phyloP scores from a whole-genome alignment of 345 rosid genomes.

The Abelmoschus esculentus region DNA sequence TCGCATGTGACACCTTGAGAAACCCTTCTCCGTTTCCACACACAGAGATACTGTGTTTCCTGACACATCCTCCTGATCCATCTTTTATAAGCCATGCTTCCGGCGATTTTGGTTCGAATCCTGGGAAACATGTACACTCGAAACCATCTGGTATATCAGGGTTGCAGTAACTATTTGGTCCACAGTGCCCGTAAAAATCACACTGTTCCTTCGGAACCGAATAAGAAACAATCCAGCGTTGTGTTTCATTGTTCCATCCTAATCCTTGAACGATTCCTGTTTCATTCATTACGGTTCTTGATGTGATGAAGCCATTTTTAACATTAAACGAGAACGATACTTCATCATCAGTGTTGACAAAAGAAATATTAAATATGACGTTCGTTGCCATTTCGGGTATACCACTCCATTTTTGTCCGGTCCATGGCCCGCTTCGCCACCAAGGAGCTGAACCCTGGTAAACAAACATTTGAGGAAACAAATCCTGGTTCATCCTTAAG shows the following conservation, averaged over 20 bases:
- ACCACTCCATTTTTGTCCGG: constrained; percentile 57
- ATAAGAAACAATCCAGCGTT: constrained; percentile 36
- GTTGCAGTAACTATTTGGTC: constrained; percentile 41
- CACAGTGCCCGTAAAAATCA: constrained; percentile 53
- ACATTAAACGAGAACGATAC: constrained; percentile 17
- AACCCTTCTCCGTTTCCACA: constrained; percentile 48
- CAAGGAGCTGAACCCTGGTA: constrained; percentile 24
- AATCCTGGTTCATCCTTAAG: constrained; percentile 29
- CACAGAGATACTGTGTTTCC: constrained; percentile 12
- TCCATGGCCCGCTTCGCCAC: constrained; percentile 64
- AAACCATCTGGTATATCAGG: constrained; percentile 16
- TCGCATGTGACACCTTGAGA: constrained; percentile 28
- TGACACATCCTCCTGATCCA: constrained; percentile 41
- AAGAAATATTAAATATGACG: constrained; percentile 20
- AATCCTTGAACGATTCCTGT: constrained; percentile 30
- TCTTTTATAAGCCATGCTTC: constrained; percentile 46
- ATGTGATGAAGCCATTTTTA: constrained; percentile 18
- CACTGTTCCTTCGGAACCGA: constrained; percentile 51
- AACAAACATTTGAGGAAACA: constrained; percentile 41
- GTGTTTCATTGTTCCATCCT: constrained; percentile 40
- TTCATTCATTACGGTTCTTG: constrained; percentile 44
- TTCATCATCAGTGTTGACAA: constrained; percentile 25
- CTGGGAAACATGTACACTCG: constrained; percentile 53
- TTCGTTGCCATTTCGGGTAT: constrained; percentile 45
- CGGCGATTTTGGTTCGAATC: constrained; percentile 47